Base-by-base conservation (phyloP, 257 asterid species). In the Primulina tabacum region DNA sequence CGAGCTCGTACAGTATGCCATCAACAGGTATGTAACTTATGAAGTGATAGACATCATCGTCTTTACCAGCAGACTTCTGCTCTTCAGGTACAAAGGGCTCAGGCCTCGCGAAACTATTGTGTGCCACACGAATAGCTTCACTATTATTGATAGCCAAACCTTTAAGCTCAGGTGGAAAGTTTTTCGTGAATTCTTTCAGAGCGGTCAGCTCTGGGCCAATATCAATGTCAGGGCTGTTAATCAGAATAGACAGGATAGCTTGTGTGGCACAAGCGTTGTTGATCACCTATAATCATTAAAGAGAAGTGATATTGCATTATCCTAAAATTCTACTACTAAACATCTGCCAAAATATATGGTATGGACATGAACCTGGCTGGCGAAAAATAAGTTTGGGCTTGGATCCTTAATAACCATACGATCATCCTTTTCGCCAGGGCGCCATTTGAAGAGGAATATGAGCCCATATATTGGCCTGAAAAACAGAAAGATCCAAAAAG, bases 221-320 rank as follows among this genome's bases (percentile, higher is more conserved):
- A 71, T 94, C 99, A 62, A 94, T 79, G 8, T 91, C 98, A 7
- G 86, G 86, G 73, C 95, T 83, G 82, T 94, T 94, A 87, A 94
- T 63, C 52, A 94, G 90, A 74, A 91, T 88, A 6, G 99, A 87
- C 38, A 94, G 85, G 74, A 94, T 91, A 71, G 98, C 99, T 86
- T 94, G 99, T 78, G 99, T 94, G 63, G 99, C 99, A 74, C 99
- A 94, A 40, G 98, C 99, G 81, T 94, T 94, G 56, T 89, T 94
- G 76, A 91, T 89, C 72, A 94, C 99, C 98, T 94, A 82, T 52
- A 59, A 73, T 73, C 47, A 52, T 14, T 56, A 29, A 68, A 35
- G 57, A 35, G 12, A 5, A n/a, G 26, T 34, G 55, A 67, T 62
- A 38, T 66, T 53, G 64, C 26, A 70, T 71, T 66, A 57, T 57